phyloP scores from a whole-genome alignment of 192 early-diverging fungal genomes.

The Podila minutissima region DNA sequence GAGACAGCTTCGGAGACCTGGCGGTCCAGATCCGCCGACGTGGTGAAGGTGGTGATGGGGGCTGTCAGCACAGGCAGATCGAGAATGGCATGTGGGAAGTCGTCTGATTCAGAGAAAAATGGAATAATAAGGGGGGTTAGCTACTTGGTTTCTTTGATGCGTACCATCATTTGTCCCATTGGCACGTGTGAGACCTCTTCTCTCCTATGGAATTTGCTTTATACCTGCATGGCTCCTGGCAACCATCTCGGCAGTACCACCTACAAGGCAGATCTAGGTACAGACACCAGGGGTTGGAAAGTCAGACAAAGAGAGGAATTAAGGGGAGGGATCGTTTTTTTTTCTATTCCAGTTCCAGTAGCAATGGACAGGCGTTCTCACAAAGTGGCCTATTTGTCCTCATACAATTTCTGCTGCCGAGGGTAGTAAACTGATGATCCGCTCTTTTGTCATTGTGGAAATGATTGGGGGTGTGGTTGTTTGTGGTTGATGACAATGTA shows the following conservation, averaged over 20 bases:
- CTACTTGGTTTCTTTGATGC: too few relatives aligned
- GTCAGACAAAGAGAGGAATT: not conserved
- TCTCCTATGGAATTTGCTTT: not conserved
- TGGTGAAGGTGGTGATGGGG: slow-evolving; percentile 57
- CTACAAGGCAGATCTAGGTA: slow-evolving; percentile 53
- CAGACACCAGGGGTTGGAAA: slow-evolving; percentile 10
- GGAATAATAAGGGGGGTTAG: too few relatives aligned
- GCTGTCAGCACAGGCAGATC: slow-evolving; percentile 56
- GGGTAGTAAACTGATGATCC: slow-evolving; percentile 60
- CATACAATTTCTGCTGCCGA: slow-evolving; percentile 63
- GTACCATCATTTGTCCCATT: too few relatives aligned
- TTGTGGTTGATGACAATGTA: not conserved
- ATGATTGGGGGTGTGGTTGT: too few relatives aligned
- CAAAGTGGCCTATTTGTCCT: not conserved
- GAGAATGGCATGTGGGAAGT: slow-evolving; percentile 56
- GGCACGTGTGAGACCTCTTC: not conserved
- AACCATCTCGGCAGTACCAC: slow-evolving; percentile 40
- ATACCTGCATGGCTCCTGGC: slow-evolving; percentile 52
- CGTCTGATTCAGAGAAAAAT: slow-evolving; percentile 16
- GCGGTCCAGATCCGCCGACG: slow-evolving; percentile 59
- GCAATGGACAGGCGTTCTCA: not conserved
- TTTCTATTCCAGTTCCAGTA: not conserved
- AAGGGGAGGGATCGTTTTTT: not conserved
- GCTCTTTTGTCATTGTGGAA: slow-evolving; percentile 3
- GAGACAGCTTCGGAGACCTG: slow-evolving; percentile 60